Evolutionary conservation across 148 eudicot genomes (phyloP).

Genomic region (Cornus kousa): DNA sequence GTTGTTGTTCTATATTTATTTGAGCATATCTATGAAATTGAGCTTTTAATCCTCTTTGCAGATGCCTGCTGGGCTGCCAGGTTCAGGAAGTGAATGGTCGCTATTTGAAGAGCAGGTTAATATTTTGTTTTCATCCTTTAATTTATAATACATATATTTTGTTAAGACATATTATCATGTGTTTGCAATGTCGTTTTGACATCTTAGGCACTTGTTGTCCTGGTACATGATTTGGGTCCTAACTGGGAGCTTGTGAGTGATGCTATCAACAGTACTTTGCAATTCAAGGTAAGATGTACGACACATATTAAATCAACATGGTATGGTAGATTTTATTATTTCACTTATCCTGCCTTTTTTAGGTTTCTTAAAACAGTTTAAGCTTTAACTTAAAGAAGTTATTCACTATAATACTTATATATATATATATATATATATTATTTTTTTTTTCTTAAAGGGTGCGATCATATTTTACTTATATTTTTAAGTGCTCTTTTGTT

Average conservation of each 20-base stretch:
- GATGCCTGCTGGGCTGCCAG: conserved; percentile 62
- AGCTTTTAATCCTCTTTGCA: conserved; percentile 32
- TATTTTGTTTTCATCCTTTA: neutral
- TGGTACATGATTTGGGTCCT: conserved; percentile 98
- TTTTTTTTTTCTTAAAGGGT: too few species aligned
- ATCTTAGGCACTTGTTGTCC: conserved; percentile 89
- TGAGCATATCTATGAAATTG: conserved; percentile 15
- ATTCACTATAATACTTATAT: neutral
- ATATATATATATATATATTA: too few species aligned
- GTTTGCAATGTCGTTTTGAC: conserved; percentile 19
- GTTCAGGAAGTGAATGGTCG: conserved; percentile 81
- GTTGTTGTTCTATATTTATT: neutral
- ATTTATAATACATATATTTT: neutral
- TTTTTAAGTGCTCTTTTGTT: neutral
- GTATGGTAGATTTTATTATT: neutral
- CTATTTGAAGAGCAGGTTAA: conserved; percentile 87
- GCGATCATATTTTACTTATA: neutral
- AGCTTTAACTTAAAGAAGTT: neutral
- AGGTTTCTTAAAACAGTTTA: neutral
- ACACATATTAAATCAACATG: too few species aligned
- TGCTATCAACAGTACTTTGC: conserved; percentile 80
- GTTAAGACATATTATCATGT: conserved; percentile 6
- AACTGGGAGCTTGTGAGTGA: conserved; percentile 97
- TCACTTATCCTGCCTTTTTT: neutral
- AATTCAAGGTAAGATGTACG: conserved; percentile 59